These are phyloP conservation scores for Xylaria digitata DNA, from an alignment of 2,329 filamentous ascomycete genomes.

Conservation along the genomic window DNA sequence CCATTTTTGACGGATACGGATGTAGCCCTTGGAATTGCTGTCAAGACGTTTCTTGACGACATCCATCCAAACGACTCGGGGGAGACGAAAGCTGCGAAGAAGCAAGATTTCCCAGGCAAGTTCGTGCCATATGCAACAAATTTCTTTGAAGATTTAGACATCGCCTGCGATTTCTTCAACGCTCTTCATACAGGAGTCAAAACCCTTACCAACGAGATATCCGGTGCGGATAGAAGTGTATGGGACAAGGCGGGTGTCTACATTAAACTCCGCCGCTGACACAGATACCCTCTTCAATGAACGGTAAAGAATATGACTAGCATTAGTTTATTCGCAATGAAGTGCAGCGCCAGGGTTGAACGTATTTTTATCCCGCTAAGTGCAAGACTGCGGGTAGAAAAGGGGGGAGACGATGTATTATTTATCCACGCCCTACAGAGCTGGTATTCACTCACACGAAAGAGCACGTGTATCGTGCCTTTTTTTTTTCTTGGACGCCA, in stretches of 20 bases:
- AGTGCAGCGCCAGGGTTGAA: constrained; percentile 13
- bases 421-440: constrained; percentile 5
- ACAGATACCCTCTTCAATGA: constrained; percentile 10
- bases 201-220: constrained; percentile 61
- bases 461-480: constrained; percentile 6
- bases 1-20: constrained; percentile 78
- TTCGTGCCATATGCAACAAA: constrained; percentile 70
- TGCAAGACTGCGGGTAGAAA: constrained; percentile 8
- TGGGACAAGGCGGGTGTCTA: constrained; percentile 69
- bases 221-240: constrained; percentile 58
- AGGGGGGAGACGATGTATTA: constrained; percentile 8
- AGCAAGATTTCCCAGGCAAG: constrained; percentile 62
- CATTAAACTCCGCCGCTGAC: constrained; percentile 54
- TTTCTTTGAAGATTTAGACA: constrained; percentile 69
- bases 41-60: constrained; percentile 83
- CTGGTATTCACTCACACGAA: background rate
- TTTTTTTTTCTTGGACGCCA: constrained; percentile 11
- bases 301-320: constrained; percentile 10
- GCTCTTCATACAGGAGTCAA: constrained; percentile 69
- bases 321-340: constrained; percentile 19
- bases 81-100: constrained; percentile 58
- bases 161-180: constrained; percentile 68
- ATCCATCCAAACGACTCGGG: constrained; percentile 68
- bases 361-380: constrained; percentile 18
- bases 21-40: constrained; percentile 80